A percentile compares a stretch with the other conserved stretches of the same genome.
These are phyloP conservation scores for Aspergillus conjunctus DNA, from an alignment of 495 filamentous ascomycete genomes.

Conservation along the genomic window DNA sequence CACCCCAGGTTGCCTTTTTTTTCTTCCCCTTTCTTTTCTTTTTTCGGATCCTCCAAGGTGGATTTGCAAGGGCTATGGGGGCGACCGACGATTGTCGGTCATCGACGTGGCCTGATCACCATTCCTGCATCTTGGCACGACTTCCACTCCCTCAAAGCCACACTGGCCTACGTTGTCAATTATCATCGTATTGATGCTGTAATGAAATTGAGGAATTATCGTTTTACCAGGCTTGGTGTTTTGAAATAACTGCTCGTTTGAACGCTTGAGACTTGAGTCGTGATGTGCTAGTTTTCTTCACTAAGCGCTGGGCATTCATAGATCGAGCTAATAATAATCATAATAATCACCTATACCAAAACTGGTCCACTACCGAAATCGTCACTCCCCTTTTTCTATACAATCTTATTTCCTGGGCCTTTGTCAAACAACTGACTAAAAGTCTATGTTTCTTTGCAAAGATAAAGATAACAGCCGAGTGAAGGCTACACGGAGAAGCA, in stretches of 20 bases:
- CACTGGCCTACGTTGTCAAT: background rate
- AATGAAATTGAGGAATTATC: background rate
- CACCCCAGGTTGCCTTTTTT: background rate
- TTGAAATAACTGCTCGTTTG: background rate
- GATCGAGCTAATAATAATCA: background rate
- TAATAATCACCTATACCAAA: background rate
- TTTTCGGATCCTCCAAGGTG: background rate
- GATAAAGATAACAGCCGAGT: too few species aligned
- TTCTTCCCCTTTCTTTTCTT: background rate
- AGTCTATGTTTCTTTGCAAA: background rate
- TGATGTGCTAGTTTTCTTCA: background rate
- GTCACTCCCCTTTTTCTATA: background rate
- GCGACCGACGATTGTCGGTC: background rate
- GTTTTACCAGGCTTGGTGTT: background rate
- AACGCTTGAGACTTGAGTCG: background rate
- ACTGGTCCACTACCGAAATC: background rate
- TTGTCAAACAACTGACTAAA: background rate
- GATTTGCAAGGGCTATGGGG: background rate
- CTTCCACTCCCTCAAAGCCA: constrained; percentile 15
- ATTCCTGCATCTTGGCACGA: constrained; percentile 14
- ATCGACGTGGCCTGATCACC: constrained; percentile 15
- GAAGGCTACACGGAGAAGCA: too few species aligned
- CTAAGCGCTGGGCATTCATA: background rate
- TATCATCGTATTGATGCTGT: constrained; percentile 3
- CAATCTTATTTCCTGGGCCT: background rate